These are phyloP conservation scores for Babesia gibsoni DNA, from an alignment of 169 alveolate species.

Conservation along the genomic window DNA sequence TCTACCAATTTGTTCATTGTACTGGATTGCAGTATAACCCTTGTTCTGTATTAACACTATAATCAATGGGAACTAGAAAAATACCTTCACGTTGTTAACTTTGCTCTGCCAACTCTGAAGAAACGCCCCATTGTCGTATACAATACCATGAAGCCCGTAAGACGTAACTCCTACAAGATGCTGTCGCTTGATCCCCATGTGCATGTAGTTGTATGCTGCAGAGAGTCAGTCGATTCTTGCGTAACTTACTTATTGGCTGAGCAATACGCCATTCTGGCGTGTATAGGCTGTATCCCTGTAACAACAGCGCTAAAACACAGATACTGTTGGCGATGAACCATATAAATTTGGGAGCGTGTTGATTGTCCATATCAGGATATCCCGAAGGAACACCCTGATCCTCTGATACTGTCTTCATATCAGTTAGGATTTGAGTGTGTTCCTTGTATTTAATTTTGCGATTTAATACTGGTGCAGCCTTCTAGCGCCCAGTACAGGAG, in stretches of 20 bases:
- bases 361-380: background rate
- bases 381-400: background rate
- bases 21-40: constrained; percentile 61
- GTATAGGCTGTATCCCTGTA: constrained; percentile 13
- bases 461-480: too few species aligned
- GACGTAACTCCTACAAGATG: constrained; percentile 51
- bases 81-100: constrained; percentile 57
- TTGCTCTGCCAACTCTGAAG: constrained; percentile 40
- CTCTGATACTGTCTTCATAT: constrained; percentile 9
- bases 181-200: constrained; percentile 51
- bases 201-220: constrained; percentile 63
- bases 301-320: background rate
- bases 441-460: too few species aligned
- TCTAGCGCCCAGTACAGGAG: too few species aligned
- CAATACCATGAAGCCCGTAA: constrained; percentile 44
- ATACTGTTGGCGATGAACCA: background rate
- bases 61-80: background rate
- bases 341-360: background rate
- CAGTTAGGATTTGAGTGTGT: background rate
- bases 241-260: constrained; percentile 47
- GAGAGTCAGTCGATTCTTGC: background rate
- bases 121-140: constrained; percentile 39
- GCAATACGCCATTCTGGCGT: constrained; percentile 59
- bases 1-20: constrained; percentile 33
- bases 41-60: constrained; percentile 23